Evolutionary conservation across 192 early-diverging fungal species (phyloP).

Genomic region (Rhizoclosmatium sp.): DNA sequence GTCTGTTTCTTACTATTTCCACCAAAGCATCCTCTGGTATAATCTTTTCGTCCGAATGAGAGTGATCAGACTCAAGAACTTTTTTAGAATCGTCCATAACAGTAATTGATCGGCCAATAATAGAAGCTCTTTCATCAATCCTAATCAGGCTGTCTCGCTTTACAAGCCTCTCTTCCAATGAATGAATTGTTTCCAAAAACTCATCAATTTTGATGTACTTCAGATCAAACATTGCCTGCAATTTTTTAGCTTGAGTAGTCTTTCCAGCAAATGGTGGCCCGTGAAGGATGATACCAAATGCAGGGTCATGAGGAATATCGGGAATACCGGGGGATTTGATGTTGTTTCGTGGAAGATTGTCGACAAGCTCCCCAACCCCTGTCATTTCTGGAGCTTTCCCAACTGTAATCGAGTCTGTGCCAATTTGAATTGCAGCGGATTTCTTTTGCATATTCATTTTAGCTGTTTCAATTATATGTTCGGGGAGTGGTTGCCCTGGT

Average conservation of each 20-base stretch:
- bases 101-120: neutral
- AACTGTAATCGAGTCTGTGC: slow-evolving; percentile 1
- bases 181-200: slow-evolving; percentile 44
- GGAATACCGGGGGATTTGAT: neutral
- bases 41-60: slow-evolving; percentile 29
- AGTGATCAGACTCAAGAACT: slow-evolving; percentile 36
- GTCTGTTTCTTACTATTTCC: slow-evolving; percentile 45
- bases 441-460: slow-evolving; percentile 40
- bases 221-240: slow-evolving; percentile 43
- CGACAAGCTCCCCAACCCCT: slow-evolving; percentile 53
- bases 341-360: slow-evolving; percentile 23
- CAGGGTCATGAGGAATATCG: slow-evolving; percentile 24
- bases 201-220: slow-evolving; percentile 58
- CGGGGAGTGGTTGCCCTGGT: slow-evolving; percentile 50
- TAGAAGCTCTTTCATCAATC: slow-evolving; percentile 21
- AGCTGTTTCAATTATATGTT: slow-evolving; percentile 47
- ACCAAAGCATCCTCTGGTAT: slow-evolving; percentile 54
- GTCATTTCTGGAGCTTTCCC: slow-evolving; percentile 1
- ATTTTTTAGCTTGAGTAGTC: slow-evolving; percentile 50
- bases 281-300: slow-evolving; percentile 53
- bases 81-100: slow-evolving; percentile 8
- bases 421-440: neutral
- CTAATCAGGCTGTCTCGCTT: neutral
- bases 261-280: slow-evolving; percentile 65
- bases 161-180: neutral